Evolutionary conservation across 1,139 yeast species (phyloP), one percentile per base, ranked within the genome.

Genomic region (Yamadazyma diddensiae): DNA sequence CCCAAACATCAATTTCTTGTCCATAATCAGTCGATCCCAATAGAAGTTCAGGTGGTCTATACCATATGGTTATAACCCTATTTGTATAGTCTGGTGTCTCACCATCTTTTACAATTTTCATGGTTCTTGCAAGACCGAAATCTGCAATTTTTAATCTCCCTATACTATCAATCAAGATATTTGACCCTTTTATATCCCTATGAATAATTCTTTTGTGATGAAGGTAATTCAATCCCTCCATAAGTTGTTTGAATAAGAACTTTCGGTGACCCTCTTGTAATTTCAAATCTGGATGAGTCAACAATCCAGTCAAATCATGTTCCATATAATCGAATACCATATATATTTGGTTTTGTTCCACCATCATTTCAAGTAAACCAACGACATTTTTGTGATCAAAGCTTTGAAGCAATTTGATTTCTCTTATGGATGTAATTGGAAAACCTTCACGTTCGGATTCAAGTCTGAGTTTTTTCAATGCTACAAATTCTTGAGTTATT

Each of bases 251-350:
- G 55, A 87, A 82, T 9, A 94, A 59, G 49, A 74, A 81, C 57
- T 92, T 92, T 49, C 86, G 69, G 52, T 90, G 86, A 6, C 82
- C 74, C 28, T 73, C 79, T 9, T 74, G 62, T 24, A 92, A 65
- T 9, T 54, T 55, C 35, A 90, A 71, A 15, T 77, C 79, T 1
- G 90, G 84, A 53, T 87, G 94, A 5, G 88, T 77, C 33, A 92
- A 62, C 28, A 92, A 69, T 0, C 97, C 98, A 2, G 95, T 82
- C 33, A 92, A 68, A 53, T 92, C 98, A 58, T 92, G 95, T 48
- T 87, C 95, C 71, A 92, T 79, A 51, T 92, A 92, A 45, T 90
- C 95, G 51, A 90, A 85, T 6, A 90, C 80, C 97, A 92, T 90
- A 52, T 78, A 87, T 8, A 90, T 80, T 33, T 79, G 79, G 37